A percentile compares a stretch with the other conserved stretches of the same genome.
phyloP scores from a whole-genome alignment of 345 rosid genomes.

The Euphorbia tirucalli region DNA sequence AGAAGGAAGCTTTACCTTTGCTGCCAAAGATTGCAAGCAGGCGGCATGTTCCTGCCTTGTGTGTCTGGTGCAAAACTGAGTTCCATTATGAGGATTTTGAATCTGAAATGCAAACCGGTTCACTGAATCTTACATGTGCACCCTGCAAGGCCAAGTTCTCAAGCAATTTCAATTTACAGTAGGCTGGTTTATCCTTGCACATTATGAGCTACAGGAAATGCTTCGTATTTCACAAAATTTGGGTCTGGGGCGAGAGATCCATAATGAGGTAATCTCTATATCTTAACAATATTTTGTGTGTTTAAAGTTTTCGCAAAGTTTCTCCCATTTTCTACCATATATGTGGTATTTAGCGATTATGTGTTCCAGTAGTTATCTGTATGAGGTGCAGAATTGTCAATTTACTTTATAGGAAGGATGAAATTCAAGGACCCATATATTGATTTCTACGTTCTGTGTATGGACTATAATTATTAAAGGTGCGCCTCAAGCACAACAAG shows the following conservation, averaged over 20 bases:
- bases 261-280: slow-evolving; percentile 24
- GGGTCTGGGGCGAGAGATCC: slow-evolving; percentile 4
- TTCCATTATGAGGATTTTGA: slow-evolving; percentile 31
- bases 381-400: no score
- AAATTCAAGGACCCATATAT: no score
- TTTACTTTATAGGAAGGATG: no score
- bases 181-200: slow-evolving; percentile 14
- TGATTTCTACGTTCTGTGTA: no score
- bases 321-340: no score
- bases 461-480: no score
- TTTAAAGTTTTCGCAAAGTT: not conserved
- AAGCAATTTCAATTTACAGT: slow-evolving; percentile 26
- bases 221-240: slow-evolving; percentile 7
- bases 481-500: no score
- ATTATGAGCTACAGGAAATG: slow-evolving; percentile 4
- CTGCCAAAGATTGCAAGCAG: slow-evolving; percentile 37
- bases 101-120: slow-evolving; percentile 26
- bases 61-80: slow-evolving; percentile 48
- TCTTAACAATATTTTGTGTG: slow-evolving; percentile 4
- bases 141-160: slow-evolving; percentile 45
- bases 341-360: no score
- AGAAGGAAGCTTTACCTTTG: slow-evolving; percentile 48
- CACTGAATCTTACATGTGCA: slow-evolving; percentile 37
- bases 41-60: slow-evolving; percentile 27
- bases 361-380: no score